Percentiles rank a stretch among this genome's conserved stretches.
Evolutionary conservation across 2,329 filamentous ascomycete species (phyloP).

Genomic region (Dothiorella sarmentorum): DNA sequence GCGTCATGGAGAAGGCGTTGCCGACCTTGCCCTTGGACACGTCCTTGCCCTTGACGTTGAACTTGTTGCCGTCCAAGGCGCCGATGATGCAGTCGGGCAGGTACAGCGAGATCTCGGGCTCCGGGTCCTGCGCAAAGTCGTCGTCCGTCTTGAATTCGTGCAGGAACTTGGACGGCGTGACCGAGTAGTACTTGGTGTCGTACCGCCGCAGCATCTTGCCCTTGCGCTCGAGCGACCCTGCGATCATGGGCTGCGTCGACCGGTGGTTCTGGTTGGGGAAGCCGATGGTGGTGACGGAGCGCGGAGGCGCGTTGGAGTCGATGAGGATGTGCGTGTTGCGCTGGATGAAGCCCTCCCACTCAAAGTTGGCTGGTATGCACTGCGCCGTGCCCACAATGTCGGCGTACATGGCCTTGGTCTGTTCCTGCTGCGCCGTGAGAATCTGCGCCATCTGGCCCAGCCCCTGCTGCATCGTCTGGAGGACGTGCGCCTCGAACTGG

Average conservation of each 20-base stretch:
- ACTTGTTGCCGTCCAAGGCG: constrained; percentile 70
- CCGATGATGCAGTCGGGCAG: constrained; percentile 86
- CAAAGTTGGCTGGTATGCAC: constrained; percentile 76
- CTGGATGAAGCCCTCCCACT: constrained; percentile 81
- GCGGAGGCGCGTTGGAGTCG: constrained; percentile 70
- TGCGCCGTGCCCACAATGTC: constrained; percentile 78
- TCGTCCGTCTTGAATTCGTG: constrained; percentile 97
- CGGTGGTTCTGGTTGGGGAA: constrained; percentile 89
- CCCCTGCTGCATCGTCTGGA: constrained; percentile 77
- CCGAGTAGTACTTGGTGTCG: constrained; percentile 80
- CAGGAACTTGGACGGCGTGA: constrained; percentile 81
- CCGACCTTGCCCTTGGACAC: constrained; percentile 71
- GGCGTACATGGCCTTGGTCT: constrained; percentile 72
- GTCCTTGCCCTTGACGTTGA: constrained; percentile 95
- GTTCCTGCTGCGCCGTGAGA: constrained; percentile 75
- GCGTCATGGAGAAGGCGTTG: constrained; percentile 73
- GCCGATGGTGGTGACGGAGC: constrained; percentile 67
- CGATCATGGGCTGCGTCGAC: constrained; percentile 77
- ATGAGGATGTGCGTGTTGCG: constrained; percentile 71
- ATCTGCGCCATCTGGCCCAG: constrained; percentile 81
- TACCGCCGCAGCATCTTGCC: constrained; percentile 82
- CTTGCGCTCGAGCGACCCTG: constrained; percentile 86
- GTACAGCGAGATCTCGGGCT: constrained; percentile 84
- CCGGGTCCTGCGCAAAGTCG: constrained; percentile 65
- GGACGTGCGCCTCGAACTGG: constrained; percentile 80